Evolutionary conservation across 352 stramenopile genomes (phyloP).

Genomic region (Phytopythium oedochilum): DNA sequence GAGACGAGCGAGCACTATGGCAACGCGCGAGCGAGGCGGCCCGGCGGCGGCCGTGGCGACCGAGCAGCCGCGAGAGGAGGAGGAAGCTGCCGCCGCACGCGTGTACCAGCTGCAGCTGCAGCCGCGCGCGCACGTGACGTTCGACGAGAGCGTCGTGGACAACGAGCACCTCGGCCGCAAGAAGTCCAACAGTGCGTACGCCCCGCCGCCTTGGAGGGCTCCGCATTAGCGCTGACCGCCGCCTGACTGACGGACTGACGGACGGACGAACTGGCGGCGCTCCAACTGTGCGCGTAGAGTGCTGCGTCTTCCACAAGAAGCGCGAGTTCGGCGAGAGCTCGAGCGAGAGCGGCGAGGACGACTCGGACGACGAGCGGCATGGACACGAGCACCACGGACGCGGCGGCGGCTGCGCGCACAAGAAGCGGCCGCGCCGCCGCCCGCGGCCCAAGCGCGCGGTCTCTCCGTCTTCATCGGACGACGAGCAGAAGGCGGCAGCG

Average conservation of each 20-base stretch:
- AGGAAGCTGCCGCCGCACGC: too few species aligned
- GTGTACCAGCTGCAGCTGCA: constrained; percentile 76
- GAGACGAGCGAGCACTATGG: constrained; percentile 26
- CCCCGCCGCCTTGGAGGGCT: too few species aligned
- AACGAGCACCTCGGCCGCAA: constrained; percentile 91
- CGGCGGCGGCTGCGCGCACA: constrained; percentile 31
- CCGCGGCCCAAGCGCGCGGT: constrained; percentile 19
- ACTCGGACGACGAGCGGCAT: constrained; percentile 21
- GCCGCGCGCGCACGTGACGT: constrained; percentile 79
- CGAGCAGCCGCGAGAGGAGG: constrained; percentile 5
- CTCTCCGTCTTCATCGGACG: constrained; percentile 28
- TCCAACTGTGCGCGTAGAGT: constrained; percentile 50
- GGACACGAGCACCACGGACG: constrained; percentile 15
- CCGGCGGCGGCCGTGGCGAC: constrained; percentile 25
- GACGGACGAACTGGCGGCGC: too few species aligned
- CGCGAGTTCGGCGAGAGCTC: constrained; percentile 89
- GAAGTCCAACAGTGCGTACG: constrained; percentile 83
- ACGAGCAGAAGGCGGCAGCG: constrained; percentile 22
- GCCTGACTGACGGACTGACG: too few species aligned
- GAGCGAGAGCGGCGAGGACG: constrained; percentile 84
- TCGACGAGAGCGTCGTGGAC: constrained; percentile 87
- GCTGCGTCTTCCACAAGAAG: constrained; percentile 94
- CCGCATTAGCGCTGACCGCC: too few species aligned
- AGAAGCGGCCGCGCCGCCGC: constrained; percentile 17
- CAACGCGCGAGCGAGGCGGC: constrained; percentile 18